phyloP scores from a whole-genome alignment of 768 basidiomycete genomes.

The Neoboletus magnificus region DNA sequence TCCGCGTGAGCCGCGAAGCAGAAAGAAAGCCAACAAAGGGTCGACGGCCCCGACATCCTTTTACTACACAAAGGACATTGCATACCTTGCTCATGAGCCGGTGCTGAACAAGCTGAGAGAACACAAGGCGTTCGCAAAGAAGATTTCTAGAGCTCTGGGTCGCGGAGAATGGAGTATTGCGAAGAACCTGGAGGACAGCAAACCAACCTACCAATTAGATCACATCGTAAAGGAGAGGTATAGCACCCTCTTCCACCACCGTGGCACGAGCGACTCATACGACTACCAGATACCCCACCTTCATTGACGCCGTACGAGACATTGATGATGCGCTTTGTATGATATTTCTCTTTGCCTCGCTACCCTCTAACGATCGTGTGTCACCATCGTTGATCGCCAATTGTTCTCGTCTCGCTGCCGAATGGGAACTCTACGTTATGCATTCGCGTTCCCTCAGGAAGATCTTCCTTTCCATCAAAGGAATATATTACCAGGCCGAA shows the following conservation, averaged over 20 bases:
- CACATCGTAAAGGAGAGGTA: slow-evolving; percentile 98
- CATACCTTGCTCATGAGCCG: slow-evolving; percentile 95
- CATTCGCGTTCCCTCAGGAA: slow-evolving; percentile 81
- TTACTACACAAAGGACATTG: slow-evolving; percentile 98
- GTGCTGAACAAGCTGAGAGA: slow-evolving; percentile 90
- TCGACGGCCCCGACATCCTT: slow-evolving; percentile 96
- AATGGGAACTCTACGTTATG: slow-evolving; percentile 98
- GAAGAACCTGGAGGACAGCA: slow-evolving; percentile 89
- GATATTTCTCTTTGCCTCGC: slow-evolving; percentile 85
- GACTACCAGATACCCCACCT: slow-evolving; percentile 83
- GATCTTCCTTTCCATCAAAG: slow-evolving; percentile 95
- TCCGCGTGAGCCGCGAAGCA: slow-evolving; percentile 89
- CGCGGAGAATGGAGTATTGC: slow-evolving; percentile 94
- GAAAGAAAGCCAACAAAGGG: slow-evolving; percentile 95
- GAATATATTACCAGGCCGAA: slow-evolving; percentile 96
- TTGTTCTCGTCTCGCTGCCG: slow-evolving; percentile 83
- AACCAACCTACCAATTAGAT: slow-evolving; percentile 87
- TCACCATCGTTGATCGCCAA: slow-evolving; percentile 84
- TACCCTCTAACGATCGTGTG: slow-evolving; percentile 83
- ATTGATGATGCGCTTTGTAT: slow-evolving; percentile 97
- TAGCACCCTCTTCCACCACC: slow-evolving; percentile 12
- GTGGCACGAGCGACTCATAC: slow-evolving; percentile 5
- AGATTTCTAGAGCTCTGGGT: slow-evolving; percentile 88
- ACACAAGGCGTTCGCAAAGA: slow-evolving; percentile 98
- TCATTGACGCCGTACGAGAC: slow-evolving; percentile 91